Evolutionary conservation across 2,329 filamentous ascomycete species (phyloP), one percentile per base, ranked within the genome.

Genomic region (Alternaria hordeiaustralica): DNA sequence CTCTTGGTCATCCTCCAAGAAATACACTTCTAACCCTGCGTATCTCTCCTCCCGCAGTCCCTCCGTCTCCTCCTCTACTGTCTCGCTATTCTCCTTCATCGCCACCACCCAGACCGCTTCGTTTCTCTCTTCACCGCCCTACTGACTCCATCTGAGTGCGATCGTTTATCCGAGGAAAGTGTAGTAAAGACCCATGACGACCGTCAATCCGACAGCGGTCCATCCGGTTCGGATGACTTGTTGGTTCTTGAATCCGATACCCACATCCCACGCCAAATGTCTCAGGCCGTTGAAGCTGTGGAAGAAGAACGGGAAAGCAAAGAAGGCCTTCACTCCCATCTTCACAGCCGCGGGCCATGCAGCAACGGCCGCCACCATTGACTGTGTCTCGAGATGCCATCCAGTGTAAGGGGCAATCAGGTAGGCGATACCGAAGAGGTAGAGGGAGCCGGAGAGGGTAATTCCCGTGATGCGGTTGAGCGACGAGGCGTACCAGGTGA

Each of bases 391-490:
- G 56, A 92, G 79, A 76, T 92, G 88, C 86, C 87, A 90, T 69
- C 90, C 94, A 58, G 93, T 81, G 46, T 91, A 82, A 6, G 94
- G 94, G 0, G 93, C 90, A 69, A 87, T 87, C 65, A 97, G 90
- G 86, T 97, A 97, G 58, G 90, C 88, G 70, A 89, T 82, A 67
- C 91, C 89, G 85, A 93, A 97, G 79, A 88, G 81, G 87, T 97
- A 97, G 67, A 97, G 86, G 54, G 85, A 82, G 68, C 90, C 92
- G 64, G 89, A 90, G 71, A 96, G 86, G 64, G 86, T 81, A 77
- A 86, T 83, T 75, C 93, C 94, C n/a, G 93, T 95, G 83, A 97
- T 89, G 76, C 94, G 93, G 84, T 94, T 92, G 82, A 92, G 86
- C 61, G 85, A 89, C 72, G 89, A 90, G 71, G 87, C 86, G 81